Evolutionary conservation across 441 rosid genomes (phyloP).

Genomic region (Daphne laureola): DNA sequence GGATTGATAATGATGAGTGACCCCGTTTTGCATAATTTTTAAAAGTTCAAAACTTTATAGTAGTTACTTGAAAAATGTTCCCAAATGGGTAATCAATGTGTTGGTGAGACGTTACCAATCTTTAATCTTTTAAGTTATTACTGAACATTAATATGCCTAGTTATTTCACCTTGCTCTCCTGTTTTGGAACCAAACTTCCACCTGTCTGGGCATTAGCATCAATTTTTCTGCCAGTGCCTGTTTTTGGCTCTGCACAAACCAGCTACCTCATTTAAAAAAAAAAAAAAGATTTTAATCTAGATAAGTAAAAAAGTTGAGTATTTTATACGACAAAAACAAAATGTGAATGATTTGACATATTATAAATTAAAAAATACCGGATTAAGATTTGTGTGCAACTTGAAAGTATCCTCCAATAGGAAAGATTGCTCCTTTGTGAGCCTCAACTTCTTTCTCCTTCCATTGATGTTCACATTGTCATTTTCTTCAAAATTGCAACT

Average conservation of each 20-base stretch:
- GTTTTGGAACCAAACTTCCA: constrained; percentile 98
- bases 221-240: constrained; percentile 62
- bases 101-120: too few relatives aligned
- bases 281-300: background rate
- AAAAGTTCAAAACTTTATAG: too few relatives aligned
- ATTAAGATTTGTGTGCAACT: constrained; percentile 63
- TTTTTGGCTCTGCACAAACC: constrained; percentile 58
- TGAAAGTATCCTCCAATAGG: constrained; percentile 74
- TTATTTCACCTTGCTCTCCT: constrained; percentile 73
- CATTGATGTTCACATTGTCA: background rate
- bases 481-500: background rate
- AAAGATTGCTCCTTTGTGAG: constrained; percentile 58
- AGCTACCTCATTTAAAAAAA: background rate
- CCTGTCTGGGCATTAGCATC: constrained; percentile 78
- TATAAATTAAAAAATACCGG: constrained; percentile 31
- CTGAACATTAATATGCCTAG: too few relatives aligned
- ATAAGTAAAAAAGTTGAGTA: too few relatives aligned
- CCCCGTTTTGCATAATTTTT: too few relatives aligned
- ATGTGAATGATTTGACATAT: background rate
- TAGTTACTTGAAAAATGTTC: too few relatives aligned
- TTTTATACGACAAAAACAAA: background rate
- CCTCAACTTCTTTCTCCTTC: background rate
- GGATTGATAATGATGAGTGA: too few relatives aligned
- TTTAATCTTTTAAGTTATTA: too few relatives aligned
- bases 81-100: too few relatives aligned